These are phyloP conservation scores for Marchantia polymorpha DNA, from an alignment of 225 moss, liverwort and hornwort genomes.

Conservation along the genomic window DNA sequence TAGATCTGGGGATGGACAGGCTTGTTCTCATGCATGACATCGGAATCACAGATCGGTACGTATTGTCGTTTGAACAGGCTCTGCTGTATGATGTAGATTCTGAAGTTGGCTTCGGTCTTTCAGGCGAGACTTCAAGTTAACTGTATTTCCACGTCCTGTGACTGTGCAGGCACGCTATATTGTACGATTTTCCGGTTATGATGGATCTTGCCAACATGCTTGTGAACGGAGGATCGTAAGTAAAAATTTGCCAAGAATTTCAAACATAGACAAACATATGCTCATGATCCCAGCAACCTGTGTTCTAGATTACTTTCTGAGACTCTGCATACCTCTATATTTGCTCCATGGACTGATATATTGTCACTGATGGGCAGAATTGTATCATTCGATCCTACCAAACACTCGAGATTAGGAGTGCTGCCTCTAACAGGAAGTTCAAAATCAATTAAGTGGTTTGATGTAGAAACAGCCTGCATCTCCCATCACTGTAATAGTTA, in stretches of 20 bases:
- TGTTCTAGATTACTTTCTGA: no score
- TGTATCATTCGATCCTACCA: background rate
- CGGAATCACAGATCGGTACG: constrained; percentile 10
- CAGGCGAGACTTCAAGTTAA: background rate
- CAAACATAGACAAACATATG: background rate
- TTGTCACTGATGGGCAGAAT: background rate
- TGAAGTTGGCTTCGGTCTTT: background rate
- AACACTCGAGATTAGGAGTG: constrained; percentile 8
- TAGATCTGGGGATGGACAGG: constrained; percentile 8
- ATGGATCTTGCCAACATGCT: background rate
- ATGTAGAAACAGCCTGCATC: background rate
- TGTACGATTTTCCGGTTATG: background rate
- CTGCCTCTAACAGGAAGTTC: background rate
- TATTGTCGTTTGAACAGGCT: background rate
- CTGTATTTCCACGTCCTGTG: background rate
- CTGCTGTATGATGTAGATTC: background rate
- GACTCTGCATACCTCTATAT: no score
- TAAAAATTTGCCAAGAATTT: background rate
- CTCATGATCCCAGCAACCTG: no score
- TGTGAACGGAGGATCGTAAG: background rate
- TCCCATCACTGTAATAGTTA: constrained; percentile 15
- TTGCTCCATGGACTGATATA: no score
- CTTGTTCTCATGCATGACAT: constrained; percentile 13
- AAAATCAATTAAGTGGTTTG: constrained; percentile 13
- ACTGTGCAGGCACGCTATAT: background rate